Base-by-base conservation (phyloP, 2,329 filamentous ascomycete genomes). In the Colletotrichum sp. region DNA sequence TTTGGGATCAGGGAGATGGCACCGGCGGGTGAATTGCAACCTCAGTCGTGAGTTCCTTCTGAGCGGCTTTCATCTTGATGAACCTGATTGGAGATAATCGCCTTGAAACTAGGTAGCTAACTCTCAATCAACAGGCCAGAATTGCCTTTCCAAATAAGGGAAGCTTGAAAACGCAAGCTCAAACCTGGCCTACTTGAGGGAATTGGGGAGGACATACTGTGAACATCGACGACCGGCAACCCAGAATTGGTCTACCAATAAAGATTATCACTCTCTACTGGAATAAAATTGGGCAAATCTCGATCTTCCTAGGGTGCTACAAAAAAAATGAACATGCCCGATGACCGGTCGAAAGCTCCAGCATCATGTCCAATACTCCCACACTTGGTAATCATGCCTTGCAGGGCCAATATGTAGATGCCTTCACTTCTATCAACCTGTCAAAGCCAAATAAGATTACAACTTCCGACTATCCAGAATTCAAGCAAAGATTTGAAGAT, bases 91-190 rank as follows among this genome's bases (percentile, higher is more conserved):
- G 9, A 49, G 9, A 49, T 7, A 6, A 12, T 1, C 18, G 44
- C 10, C n/a, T 21, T 52, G n/a, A 21, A 13, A 21, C 10, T 13
- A 21, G n/a, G n/a, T n/a, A n/a, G 44, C 44, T 49, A 1, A 13
- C 6, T 1, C 6, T 7, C 6, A 13, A 13, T 13, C 6, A 13
- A 0, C n/a, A 52, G 44, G n/a, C 4, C 44, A 52, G n/a, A 21
- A 13, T 10, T 0, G 4, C 12, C 6, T 52, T 49, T 24, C 0
- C 44, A 1, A 21, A 0, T 52, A 21, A 0, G 1, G n/a, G 12
- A 21, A 52, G 6, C 4, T 13, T 13, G n/a, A 0, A 52, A 13
- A 21, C 0, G 1, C 18, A 49, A 4, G 39, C 9, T 3, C n/a
- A 13, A 52, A 3, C n/a, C 6, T 52, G 10, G 12, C n/a, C 4